Evolutionary conservation across 2,329 filamentous ascomycete genomes (phyloP), one percentile per base, ranked within the genome.

Genomic region (Alternaria burnsii): DNA sequence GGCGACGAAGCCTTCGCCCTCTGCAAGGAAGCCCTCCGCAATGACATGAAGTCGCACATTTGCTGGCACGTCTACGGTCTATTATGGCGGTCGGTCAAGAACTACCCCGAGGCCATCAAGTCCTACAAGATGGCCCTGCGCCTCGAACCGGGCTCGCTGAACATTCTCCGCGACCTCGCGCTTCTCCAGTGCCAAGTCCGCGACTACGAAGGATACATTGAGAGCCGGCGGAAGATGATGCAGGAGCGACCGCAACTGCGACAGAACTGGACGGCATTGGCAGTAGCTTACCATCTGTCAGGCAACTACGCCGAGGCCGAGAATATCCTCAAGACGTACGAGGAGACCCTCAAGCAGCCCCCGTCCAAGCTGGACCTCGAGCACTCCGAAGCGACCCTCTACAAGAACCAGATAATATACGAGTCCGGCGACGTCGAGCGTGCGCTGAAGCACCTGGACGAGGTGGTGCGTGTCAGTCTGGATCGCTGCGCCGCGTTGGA

Each of bases 51-150:
- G 83, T 97, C 94, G 73, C 94, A 98, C 81, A 94, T 99, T 73
- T 98, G 94, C 85, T 99, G 95, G 95, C 96, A 99, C 80, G 95
- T 99, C 62, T 99, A 98, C 79, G 95, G 96, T 32, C 82, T 99
- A 69, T 86, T 99, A 52, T 98, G 97, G 82, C 90, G 94, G 52
- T 90, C 92, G 50, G 91, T 91, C 76, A 98, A 98, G 86, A 98
- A 99, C 81, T 98, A 96, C 72, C 95, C 98, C 79, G 95, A 98
- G 82, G 94, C 96, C 10, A 97, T 97, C 83, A 98, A 98, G 85
- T 96, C 95, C 59, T 99, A 99, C 85, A 96, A 97, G 78, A 97
- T 97, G 79, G 95, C 95, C 16, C 83, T 99, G 71, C 89, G 88
- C 76, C 87, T 98, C 61, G 95, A 99, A 75, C 94, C 96, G n/a